Conservation (phyloP, 306 rosid genomes). For the Mimosa pudica region DNA sequence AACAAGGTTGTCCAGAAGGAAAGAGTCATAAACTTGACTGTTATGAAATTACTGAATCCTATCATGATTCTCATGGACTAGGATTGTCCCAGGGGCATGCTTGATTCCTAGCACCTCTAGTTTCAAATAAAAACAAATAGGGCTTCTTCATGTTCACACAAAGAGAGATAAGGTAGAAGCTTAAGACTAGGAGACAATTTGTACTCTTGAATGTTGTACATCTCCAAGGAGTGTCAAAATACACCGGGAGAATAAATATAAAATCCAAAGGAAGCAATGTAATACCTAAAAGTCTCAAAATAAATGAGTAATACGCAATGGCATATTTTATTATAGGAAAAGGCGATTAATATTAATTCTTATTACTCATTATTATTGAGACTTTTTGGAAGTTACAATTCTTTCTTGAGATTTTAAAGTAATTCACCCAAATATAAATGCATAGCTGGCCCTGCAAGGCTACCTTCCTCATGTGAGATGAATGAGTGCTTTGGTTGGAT, state of each 20-base stretch:
- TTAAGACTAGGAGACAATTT: background rate
- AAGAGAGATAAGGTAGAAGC: background rate
- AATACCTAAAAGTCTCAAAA: no score
- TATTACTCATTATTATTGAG: no score
- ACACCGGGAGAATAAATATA: background rate
- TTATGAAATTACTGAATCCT: background rate
- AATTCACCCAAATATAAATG: no score
- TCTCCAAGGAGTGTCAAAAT: background rate
- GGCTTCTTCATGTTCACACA: background rate
- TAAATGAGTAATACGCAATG: no score
- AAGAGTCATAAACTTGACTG: background rate
- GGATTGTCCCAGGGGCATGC: background rate
- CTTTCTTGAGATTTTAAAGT: no score
- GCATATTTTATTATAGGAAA: no score
- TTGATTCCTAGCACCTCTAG: background rate
- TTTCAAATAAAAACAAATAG: background rate
- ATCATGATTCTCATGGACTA: background rate
- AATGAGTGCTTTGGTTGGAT: conserved; percentile 53
- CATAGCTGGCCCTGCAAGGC: background rate
- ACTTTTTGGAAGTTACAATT: no score
- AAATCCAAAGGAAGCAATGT: no score
- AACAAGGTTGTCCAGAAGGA: background rate
- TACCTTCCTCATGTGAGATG: conserved; percentile 63
- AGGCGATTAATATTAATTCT: no score
- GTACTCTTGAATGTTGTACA: background rate